phyloP scores from a whole-genome alignment of 2,329 filamentous ascomycete species.

The Corynespora cassiicola region DNA sequence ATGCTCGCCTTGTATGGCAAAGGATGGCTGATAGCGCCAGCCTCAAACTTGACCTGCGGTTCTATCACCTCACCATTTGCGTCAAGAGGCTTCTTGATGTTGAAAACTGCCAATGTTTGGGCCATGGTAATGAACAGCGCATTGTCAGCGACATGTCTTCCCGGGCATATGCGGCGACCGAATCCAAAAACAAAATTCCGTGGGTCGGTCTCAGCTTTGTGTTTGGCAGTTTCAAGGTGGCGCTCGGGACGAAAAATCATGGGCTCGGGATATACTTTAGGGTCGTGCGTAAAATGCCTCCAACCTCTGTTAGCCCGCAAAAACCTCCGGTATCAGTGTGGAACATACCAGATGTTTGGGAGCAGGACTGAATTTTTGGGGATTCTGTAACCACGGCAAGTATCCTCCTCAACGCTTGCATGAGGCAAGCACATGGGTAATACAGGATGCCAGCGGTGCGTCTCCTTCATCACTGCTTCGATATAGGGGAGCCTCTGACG shows the following conservation, averaged over 20 bases:
- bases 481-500: slow-evolving; percentile 48
- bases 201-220: slow-evolving; percentile 47
- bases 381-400: slow-evolving; percentile 47
- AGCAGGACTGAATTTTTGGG: slow-evolving; percentile 48
- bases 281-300: slow-evolving; percentile 51
- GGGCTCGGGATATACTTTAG: slow-evolving; percentile 42
- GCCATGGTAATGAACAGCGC: slow-evolving; percentile 50
- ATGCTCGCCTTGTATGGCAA: slow-evolving; percentile 39
- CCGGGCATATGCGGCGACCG: slow-evolving; percentile 52
- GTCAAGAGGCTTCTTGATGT: slow-evolving; percentile 46
- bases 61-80: slow-evolving; percentile 46
- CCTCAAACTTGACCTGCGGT: slow-evolving; percentile 39
- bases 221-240: slow-evolving; percentile 39
- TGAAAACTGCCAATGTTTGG: slow-evolving; percentile 56
- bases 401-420: slow-evolving; percentile 38
- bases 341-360: slow-evolving; percentile 44
- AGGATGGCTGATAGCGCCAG: slow-evolving; percentile 45
- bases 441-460: slow-evolving; percentile 50
- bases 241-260: slow-evolving; percentile 53
- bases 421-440: slow-evolving; percentile 41
- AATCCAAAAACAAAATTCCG: slow-evolving; percentile 45
- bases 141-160: slow-evolving; percentile 50
- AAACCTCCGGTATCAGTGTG: slow-evolving; percentile 20
- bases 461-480: slow-evolving; percentile 42
- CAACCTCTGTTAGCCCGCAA: too few species aligned